Percentiles rank a stretch among this genome's conserved stretches.
These are phyloP conservation scores for Dryadomyces quercus-mongolicae DNA, from an alignment of 2,329 filamentous ascomycete genomes.

Conservation along the genomic window DNA sequence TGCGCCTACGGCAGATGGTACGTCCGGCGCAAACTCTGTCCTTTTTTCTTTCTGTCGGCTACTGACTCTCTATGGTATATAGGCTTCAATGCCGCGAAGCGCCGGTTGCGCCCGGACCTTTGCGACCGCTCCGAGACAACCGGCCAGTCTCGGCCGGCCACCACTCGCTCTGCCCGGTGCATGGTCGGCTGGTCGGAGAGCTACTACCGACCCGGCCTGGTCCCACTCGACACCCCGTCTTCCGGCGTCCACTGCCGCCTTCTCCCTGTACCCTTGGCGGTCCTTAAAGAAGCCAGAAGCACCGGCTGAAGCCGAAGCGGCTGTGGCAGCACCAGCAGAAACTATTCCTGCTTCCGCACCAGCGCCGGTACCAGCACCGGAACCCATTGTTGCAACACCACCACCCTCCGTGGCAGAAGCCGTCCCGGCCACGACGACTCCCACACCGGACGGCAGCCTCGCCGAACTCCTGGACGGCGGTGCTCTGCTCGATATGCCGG, in stretches of 20 bases:
- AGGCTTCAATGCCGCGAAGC: background rate
- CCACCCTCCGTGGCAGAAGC: too few relatives aligned
- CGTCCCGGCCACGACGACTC: slow-evolving; percentile 5
- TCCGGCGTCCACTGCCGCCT: slow-evolving; percentile 10
- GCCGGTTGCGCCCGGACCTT: slow-evolving; percentile 12
- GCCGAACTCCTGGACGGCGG: slow-evolving; percentile 20
- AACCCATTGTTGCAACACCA: background rate
- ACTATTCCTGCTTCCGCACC: background rate
- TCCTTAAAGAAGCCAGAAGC: background rate
- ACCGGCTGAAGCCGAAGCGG: background rate
- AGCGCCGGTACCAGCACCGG: background rate
- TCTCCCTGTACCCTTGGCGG: slow-evolving; percentile 11
- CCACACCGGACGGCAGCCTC: background rate
- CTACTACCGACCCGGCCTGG: background rate
- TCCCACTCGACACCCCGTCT: slow-evolving; percentile 9
- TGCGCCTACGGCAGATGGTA: slow-evolving; percentile 27
- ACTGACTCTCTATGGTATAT: background rate
- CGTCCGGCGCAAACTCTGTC: slow-evolving; percentile 1
- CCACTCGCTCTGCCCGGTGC: too few relatives aligned
- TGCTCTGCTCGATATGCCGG: slow-evolving; percentile 49
- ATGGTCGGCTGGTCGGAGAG: too few relatives aligned
- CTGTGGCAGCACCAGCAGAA: background rate
- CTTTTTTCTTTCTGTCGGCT: background rate
- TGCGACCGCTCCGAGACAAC: slow-evolving; percentile 16
- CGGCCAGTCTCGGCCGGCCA: background rate